Conservation (phyloP, 345 rosid species). For the Mangifera indica region DNA sequence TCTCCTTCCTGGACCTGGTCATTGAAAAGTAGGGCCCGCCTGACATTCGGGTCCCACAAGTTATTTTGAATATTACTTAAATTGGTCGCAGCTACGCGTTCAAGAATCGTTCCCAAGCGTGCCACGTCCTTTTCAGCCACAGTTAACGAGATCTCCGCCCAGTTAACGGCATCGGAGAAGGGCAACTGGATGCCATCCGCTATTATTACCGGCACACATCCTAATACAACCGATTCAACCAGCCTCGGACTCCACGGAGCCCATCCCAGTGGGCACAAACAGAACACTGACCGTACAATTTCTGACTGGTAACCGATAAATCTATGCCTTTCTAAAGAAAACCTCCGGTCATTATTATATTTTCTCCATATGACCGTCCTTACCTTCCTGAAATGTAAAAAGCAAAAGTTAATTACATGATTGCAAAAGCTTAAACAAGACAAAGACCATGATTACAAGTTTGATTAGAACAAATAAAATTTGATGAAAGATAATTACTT, state of each 20-base stretch:
- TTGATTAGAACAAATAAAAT: neutral
- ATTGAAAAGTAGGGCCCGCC: conserved; percentile 66
- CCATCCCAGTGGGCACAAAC: conserved; percentile 95
- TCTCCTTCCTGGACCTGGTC: conserved; percentile 55
- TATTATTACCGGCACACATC: conserved; percentile 87
- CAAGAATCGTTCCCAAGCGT: conserved; percentile 53
- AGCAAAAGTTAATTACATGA: conserved; percentile 8
- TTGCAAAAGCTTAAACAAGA: neutral
- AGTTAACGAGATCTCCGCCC: conserved; percentile 76
- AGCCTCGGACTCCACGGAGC: conserved; percentile 99
- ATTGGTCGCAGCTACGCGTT: conserved; percentile 74
- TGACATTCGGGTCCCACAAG: conserved; percentile 54
- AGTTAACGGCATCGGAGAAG: conserved; percentile 56
- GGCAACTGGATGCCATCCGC: conserved; percentile 88
- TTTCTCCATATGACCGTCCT: conserved; percentile 81
- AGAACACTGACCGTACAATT: conserved; percentile 73
- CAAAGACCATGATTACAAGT: neutral
- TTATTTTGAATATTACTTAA: conserved; percentile 65
- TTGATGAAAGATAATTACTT: conserved; percentile 43
- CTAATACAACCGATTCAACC: conserved; percentile 81
- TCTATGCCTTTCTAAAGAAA: conserved; percentile 68
- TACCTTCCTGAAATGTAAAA: conserved; percentile 52
- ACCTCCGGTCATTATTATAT: conserved; percentile 63
- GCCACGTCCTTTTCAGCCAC: conserved; percentile 84
- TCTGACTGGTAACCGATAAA: conserved; percentile 84